Conservation (phyloP, 768 basidiomycete genomes). For the Mycena venus region DNA sequence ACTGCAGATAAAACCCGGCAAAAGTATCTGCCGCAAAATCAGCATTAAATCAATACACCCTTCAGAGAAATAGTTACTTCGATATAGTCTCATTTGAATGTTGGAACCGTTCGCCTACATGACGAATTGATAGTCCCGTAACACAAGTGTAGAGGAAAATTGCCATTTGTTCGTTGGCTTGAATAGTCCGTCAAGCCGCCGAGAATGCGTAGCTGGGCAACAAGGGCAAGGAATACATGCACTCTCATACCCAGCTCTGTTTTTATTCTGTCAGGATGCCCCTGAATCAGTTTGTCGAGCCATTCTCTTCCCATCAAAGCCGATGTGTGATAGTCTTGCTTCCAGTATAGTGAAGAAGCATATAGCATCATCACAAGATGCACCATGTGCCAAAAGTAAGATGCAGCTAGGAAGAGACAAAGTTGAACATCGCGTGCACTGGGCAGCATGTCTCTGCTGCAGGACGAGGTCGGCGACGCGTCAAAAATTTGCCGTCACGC, state of each 20-base stretch:
- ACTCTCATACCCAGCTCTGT: not conserved
- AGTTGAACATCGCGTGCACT: not conserved
- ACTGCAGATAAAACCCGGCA: not conserved
- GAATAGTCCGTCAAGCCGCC: not conserved
- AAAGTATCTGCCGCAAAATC: not conserved
- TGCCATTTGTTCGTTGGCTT: not conserved
- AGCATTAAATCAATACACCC: not conserved
- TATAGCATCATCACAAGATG: no score
- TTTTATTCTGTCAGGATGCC: not conserved
- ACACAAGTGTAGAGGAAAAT: not conserved
- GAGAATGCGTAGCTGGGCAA: not conserved
- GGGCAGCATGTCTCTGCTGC: not conserved
- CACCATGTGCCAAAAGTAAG: no score
- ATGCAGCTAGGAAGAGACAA: no score
- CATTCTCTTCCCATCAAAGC: no score
- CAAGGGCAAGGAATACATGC: no score
- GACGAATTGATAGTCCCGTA: no score
- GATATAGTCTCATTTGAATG: no score
- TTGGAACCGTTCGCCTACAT: no score
- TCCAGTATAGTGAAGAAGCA: no score
- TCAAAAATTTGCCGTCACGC: not conserved
- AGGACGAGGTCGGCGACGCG: not conserved
- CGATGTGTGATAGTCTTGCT: no score
- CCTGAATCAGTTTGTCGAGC: not conserved
- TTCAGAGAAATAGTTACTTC: no score